Evolutionary conservation across 208 protist species (phyloP).

Genomic region (Endotrypanum monterogeii): DNA sequence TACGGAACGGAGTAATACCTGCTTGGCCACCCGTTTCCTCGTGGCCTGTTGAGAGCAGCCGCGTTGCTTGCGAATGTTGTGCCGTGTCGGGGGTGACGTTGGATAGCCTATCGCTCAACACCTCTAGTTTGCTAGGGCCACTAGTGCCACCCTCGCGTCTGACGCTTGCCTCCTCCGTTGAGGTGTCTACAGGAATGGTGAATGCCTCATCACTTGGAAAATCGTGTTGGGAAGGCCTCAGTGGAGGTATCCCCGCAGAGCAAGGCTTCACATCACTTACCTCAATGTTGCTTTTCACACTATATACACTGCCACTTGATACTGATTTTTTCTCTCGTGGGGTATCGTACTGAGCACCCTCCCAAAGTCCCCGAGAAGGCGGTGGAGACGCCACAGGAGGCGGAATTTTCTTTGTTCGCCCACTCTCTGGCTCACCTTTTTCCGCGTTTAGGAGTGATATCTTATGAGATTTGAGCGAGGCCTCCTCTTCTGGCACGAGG

Average conservation of each 20-base stretch:
- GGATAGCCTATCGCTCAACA: conserved; percentile 11
- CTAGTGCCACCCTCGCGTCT: neutral
- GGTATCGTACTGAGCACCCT: neutral
- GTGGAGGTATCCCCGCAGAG: neutral
- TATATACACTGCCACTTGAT: neutral
- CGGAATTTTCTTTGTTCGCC: neutral
- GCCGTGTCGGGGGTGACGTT: neutral
- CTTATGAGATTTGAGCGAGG: conserved; percentile 1
- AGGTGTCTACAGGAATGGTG: neutral
- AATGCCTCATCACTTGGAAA: neutral
- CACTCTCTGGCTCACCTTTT: neutral
- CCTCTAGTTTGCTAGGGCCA: conserved; percentile 21
- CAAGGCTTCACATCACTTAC: neutral
- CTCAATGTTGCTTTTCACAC: neutral
- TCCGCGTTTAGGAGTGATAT: neutral
- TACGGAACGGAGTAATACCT: neutral
- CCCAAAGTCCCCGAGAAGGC: neutral
- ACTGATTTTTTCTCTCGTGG: neutral
- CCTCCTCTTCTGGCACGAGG: conserved; percentile 20
- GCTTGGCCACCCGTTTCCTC: neutral
- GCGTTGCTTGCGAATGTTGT: neutral
- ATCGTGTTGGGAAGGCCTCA: neutral
- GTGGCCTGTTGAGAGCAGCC: neutral
- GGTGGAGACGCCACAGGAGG: too few relatives aligned
- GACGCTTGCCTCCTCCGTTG: neutral